Percentiles rank a stretch among this genome's conserved stretches.
phyloP scores from a whole-genome alignment of 345 rosid genomes.

The Sonneratia alba region DNA sequence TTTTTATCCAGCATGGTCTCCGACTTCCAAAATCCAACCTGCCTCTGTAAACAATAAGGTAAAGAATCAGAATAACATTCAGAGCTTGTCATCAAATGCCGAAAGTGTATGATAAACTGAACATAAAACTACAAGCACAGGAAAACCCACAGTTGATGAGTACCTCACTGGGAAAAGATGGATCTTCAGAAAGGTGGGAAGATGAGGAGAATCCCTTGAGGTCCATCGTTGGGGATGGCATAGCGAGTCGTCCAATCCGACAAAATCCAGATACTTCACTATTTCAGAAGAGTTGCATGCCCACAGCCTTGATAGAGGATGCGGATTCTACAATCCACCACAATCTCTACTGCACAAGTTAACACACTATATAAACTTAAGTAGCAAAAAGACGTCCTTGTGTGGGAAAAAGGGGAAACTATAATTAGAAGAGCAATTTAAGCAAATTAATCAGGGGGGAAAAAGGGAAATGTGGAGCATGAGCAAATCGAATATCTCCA shows the following conservation, averaged over 20 bases:
- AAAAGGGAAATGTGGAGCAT: not conserved
- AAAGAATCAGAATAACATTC: slow-evolving; percentile 4
- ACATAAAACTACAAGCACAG: not conserved
- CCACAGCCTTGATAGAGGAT: not conserved
- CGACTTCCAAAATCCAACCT: slow-evolving; percentile 39
- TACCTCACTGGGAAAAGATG: slow-evolving; percentile 29
- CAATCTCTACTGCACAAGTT: slow-evolving; percentile 1
- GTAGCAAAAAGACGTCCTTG: not conserved
- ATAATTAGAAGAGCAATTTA: not conserved
- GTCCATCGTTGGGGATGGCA: slow-evolving; percentile 32
- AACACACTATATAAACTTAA: not conserved
- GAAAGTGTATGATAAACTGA: not conserved
- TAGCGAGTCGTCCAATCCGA: slow-evolving; percentile 10
- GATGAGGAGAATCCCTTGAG: slow-evolving; percentile 25
- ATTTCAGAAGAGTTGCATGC: not conserved
- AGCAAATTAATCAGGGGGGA: not conserved
- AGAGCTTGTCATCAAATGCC: not conserved
- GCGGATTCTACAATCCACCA: not conserved
- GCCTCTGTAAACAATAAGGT: slow-evolving; percentile 25
- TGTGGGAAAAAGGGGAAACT: not conserved
- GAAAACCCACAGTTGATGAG: slow-evolving; percentile 4
- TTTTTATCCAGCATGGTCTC: slow-evolving; percentile 22
- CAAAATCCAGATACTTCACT: not conserved
- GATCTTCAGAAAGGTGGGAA: slow-evolving; percentile 22
- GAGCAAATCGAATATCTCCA: slow-evolving; percentile 3